A percentile compares a stretch with the other conserved stretches of the same genome.
These are phyloP conservation scores for Trametes cingulata DNA, from an alignment of 768 basidiomycete species.

Conservation along the genomic window DNA sequence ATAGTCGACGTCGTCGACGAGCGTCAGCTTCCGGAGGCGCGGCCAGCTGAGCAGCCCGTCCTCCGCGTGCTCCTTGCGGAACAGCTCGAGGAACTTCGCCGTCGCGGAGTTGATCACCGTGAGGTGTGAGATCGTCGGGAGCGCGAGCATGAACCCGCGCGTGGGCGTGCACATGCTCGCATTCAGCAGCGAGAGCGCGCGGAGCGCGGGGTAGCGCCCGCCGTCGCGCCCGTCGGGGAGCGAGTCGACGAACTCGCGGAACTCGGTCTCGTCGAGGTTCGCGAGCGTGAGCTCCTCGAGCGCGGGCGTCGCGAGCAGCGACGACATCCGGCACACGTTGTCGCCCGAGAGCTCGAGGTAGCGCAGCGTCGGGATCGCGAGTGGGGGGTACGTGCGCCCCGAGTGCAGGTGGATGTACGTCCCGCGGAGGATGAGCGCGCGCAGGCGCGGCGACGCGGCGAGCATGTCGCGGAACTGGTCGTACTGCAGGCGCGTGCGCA, in stretches of 20 bases:
- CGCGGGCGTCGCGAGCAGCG: slow-evolving; percentile 23
- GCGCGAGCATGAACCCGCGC: slow-evolving; percentile 23
- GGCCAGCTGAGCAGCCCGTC: slow-evolving; percentile 21
- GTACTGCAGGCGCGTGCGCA: slow-evolving; percentile 23
- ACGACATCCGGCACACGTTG: slow-evolving; percentile 27
- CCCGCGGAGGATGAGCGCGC: slow-evolving; percentile 26
- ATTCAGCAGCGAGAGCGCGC: slow-evolving; percentile 25
- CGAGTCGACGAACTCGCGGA: slow-evolving; percentile 27
- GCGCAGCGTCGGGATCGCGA: slow-evolving; percentile 23
- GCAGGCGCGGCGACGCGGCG: slow-evolving; percentile 23
- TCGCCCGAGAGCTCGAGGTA: slow-evolving; percentile 30
- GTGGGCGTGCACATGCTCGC: slow-evolving; percentile 23
- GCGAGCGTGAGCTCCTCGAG: slow-evolving; percentile 27
- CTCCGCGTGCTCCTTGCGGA: slow-evolving; percentile 21
- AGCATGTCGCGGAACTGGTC: slow-evolving; percentile 25
- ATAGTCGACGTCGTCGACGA: slow-evolving; percentile 27
- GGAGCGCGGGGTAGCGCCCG: slow-evolving; percentile 23
- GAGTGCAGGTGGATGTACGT: slow-evolving; percentile 26
- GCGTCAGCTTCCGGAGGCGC: slow-evolving; percentile 24
- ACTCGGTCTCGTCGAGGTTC: slow-evolving; percentile 31
- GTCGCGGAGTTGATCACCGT: slow-evolving; percentile 27
- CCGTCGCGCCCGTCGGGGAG: slow-evolving; percentile 15
- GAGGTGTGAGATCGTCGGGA: slow-evolving; percentile 25
- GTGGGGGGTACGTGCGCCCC: slow-evolving; percentile 13
- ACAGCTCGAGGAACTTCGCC: slow-evolving; percentile 26